Base-by-base conservation (phyloP, 1,284 basidiomycete genomes). In the Heliocybe sulcata region DNA sequence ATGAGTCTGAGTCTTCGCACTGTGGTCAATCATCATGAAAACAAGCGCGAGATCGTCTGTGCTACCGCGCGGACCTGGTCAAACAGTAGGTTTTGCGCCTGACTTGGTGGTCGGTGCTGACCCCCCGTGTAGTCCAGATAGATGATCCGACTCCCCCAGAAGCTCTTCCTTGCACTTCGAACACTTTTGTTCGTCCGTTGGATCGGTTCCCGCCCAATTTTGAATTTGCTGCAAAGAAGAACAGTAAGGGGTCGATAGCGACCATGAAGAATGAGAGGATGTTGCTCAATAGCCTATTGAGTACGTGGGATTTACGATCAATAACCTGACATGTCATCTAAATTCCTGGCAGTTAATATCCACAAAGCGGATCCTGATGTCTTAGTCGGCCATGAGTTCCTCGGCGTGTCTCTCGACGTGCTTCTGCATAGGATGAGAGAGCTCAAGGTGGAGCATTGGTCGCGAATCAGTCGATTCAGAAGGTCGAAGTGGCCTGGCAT, bases 111-210 rank as follows among this genome's bases (percentile, higher is more conserved):
- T 23, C 33, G 48, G 48, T 38, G 31, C 31, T 22, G 58, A 31
- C 25, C 26, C 51, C 54, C 45, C 33, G 45, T 31, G 3, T 60
- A 95, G 92, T 88, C 61, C 80, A 85, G 63, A 84, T 97, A 59
- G 94, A 98, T 52, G 92, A 97, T 63, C 82, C 90, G 0, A 93
- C 90, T 0, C 92, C 93, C 9, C 92, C 93, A 0, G 92, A 96
- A 61, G 76, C 87, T 53, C 79, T 94, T 16, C 87, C 88, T 1
- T 95, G 91, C 60, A 81, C 81, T 0, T 85, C 92, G 0, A 87
- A 90, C 63, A 98, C 95, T 1, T 88, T 94, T 57, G 89, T 99
- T n/a, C 83, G 96, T 25, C 94, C 96, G 0, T 76, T 98, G n/a
- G 90, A 90, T 58, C 81, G 82, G 47, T 99, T 95, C 70, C 96